A percentile compares a stretch with the other conserved stretches of the same genome.
phyloP scores from a whole-genome alignment of 345 rosid species.

The Alliaria petiolata region DNA sequence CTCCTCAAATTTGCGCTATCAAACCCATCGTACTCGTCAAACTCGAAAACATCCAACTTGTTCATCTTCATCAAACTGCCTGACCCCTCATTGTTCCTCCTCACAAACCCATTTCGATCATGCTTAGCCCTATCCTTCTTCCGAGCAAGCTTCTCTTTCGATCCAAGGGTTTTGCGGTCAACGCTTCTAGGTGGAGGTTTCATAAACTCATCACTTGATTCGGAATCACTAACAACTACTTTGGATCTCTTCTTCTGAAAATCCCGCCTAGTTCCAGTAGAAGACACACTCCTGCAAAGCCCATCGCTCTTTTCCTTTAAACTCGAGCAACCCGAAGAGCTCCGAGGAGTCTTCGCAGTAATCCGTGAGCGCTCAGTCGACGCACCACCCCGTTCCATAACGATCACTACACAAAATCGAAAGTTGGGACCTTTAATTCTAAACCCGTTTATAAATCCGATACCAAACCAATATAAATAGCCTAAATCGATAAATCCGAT shows the following conservation, averaged over 20 bases:
- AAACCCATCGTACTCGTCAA: slow-evolving; percentile 75
- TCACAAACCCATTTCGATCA: slow-evolving; percentile 38
- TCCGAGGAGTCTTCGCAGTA: slow-evolving; percentile 52
- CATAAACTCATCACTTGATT: slow-evolving; percentile 65
- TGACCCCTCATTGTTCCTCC: slow-evolving; percentile 40
- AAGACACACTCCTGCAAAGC: slow-evolving; percentile 38
- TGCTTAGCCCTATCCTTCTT: slow-evolving; percentile 45
- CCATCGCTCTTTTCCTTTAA: slow-evolving; percentile 59
- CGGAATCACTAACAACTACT: slow-evolving; percentile 61
- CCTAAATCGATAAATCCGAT: slow-evolving; percentile 11
- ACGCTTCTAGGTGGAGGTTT: slow-evolving; percentile 45
- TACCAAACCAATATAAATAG: background rate
- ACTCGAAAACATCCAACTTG: slow-evolving; percentile 72
- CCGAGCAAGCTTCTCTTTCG: slow-evolving; percentile 41
- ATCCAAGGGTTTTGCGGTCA: slow-evolving; percentile 44
- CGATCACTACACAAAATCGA: slow-evolving; percentile 20
- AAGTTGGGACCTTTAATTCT: slow-evolving; percentile 35
- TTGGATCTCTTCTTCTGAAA: slow-evolving; percentile 63
- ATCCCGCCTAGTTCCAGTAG: slow-evolving; percentile 38
- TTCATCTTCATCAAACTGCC: slow-evolving; percentile 52
- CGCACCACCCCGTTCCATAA: slow-evolving; percentile 75
- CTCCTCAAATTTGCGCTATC: slow-evolving; percentile 46
- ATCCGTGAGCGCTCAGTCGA: slow-evolving; percentile 62
- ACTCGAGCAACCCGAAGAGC: slow-evolving; percentile 64
- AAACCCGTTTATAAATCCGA: slow-evolving; percentile 29